Conservation (phyloP, 768 basidiomycete species). For the Cantharellus anzutake region DNA sequence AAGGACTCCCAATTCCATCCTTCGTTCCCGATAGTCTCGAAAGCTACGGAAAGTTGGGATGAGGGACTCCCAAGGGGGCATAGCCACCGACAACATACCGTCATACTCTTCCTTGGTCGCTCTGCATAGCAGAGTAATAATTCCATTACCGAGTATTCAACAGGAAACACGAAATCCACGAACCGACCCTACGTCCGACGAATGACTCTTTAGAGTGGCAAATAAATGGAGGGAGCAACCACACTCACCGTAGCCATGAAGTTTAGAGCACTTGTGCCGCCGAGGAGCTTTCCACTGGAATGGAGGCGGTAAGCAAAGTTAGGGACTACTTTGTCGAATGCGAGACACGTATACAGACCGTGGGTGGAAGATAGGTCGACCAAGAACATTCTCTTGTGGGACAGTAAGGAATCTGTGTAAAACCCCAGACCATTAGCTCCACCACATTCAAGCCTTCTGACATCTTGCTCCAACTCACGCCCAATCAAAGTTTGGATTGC, state of each 20-base stretch:
- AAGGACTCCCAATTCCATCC: not conserved
- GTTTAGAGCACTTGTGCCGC: constrained; percentile 7
- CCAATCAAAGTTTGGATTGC: not conserved
- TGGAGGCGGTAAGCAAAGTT: no score
- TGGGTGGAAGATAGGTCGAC: not conserved
- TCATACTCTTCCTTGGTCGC: constrained; percentile 8
- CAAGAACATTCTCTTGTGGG: not conserved
- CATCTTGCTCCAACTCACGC: not conserved
- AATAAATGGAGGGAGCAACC: not conserved
- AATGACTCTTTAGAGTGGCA: not conserved
- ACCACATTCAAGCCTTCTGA: not conserved
- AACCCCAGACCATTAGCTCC: not conserved
- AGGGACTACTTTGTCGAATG: not conserved
- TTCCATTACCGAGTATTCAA: not conserved
- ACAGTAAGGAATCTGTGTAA: not conserved
- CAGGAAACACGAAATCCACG: not conserved
- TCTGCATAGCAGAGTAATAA: not conserved
- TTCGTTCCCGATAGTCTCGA: not conserved
- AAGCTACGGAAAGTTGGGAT: not conserved
- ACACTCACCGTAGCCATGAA: constrained; percentile 8
- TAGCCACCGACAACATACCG: constrained; percentile 4
- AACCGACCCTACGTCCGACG: not conserved
- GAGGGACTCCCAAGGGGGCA: not conserved
- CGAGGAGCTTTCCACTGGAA: constrained; percentile 6
- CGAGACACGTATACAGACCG: not conserved